phyloP scores from a whole-genome alignment of 805 yeast genomes.

The Lipomyces spencermartinsiae region DNA sequence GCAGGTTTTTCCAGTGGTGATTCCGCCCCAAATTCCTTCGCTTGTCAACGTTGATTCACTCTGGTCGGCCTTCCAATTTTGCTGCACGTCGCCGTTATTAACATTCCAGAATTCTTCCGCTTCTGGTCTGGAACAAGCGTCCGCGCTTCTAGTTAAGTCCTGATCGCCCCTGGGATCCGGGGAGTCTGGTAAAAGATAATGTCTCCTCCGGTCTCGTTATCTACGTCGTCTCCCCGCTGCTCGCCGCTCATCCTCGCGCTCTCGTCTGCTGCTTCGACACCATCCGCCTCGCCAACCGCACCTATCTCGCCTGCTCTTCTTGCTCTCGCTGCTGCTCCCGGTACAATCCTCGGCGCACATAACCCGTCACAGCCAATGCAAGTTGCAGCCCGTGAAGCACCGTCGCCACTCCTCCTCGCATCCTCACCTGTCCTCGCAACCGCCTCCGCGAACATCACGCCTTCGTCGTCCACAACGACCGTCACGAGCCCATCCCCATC shows the following conservation, averaged over 20 bases:
- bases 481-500: conserved; percentile 9
- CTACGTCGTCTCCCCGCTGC: conserved; percentile 26
- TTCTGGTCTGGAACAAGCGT: background rate
- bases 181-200: background rate
- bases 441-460: conserved; percentile 17
- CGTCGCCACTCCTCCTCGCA: conserved; percentile 29
- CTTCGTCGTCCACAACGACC: conserved; percentile 13
- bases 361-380: background rate
- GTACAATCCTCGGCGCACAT: background rate
- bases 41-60: too few relatives aligned
- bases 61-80: background rate
- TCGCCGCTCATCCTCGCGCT: conserved; percentile 20
- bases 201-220: conserved; percentile 12
- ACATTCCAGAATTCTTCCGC: background rate
- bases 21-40: too few relatives aligned
- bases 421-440: conserved; percentile 25
- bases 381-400: conserved; percentile 19
- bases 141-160: background rate
- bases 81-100: too few relatives aligned
- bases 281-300: background rate
- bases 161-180: background rate
- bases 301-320: conserved; percentile 15
- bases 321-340: conserved; percentile 7
- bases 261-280: conserved; percentile 12
- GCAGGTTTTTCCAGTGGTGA: too few relatives aligned